Evolutionary conservation across 2,329 filamentous ascomycete genomes (phyloP).

Genomic region (Colletotrichum somersetense): DNA sequence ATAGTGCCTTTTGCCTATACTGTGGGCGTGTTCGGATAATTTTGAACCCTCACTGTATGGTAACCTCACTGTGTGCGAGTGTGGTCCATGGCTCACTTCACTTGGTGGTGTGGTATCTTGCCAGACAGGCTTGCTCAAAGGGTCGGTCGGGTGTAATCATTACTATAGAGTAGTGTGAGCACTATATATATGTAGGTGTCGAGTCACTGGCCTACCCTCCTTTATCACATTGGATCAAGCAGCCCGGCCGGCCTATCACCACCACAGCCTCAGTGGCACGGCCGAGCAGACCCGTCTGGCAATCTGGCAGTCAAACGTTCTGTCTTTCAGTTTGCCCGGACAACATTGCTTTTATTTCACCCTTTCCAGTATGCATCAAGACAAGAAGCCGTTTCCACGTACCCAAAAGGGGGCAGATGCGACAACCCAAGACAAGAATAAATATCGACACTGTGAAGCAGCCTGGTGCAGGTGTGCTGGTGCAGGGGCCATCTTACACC

Average conservation of each 20-base stretch:
- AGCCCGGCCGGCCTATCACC: no score
- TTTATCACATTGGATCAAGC: background rate
- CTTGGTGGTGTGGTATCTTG: background rate
- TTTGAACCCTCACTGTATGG: no score
- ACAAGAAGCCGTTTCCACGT: background rate
- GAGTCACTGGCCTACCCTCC: background rate
- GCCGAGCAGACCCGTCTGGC: background rate
- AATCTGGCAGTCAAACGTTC: background rate
- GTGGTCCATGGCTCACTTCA: background rate
- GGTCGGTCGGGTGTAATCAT: background rate
- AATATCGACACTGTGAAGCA: constrained; percentile 2
- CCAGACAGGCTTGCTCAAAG: background rate
- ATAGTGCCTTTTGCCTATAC: no score
- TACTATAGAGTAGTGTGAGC: background rate
- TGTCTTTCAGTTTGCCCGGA: no score
- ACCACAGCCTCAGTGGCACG: background rate
- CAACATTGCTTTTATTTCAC: no score
- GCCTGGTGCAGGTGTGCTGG: background rate
- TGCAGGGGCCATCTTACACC: constrained; percentile 25
- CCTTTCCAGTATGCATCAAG: background rate
- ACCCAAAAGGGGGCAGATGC: background rate
- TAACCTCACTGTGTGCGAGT: background rate
- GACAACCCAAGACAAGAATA: background rate
- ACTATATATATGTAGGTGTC: background rate
- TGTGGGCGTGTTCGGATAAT: no score